Conservation (phyloP, 2,329 filamentous ascomycete species). For the Mollisiaceae sp. region DNA sequence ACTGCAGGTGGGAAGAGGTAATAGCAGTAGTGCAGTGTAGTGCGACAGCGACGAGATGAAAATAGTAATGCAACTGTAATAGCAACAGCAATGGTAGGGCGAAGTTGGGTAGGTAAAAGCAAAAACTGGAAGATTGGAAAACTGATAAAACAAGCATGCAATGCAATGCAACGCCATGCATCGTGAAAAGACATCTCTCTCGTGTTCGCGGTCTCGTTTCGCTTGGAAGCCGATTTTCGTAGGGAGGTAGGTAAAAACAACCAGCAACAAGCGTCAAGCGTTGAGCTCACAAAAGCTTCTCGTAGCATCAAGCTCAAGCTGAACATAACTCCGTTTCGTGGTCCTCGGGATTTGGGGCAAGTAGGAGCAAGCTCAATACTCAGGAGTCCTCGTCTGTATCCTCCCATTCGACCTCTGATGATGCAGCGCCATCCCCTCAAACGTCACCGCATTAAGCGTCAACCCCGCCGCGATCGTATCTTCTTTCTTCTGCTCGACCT, state of each 20-base stretch:
- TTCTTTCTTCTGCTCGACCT: constrained; percentile 20
- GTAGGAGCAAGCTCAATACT: background rate
- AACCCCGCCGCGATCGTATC: constrained; percentile 17
- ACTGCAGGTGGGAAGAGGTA: no score
- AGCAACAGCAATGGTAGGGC: constrained; percentile 14
- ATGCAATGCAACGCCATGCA: no score
- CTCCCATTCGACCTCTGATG: constrained; percentile 8
- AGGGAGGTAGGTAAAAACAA: constrained; percentile 15
- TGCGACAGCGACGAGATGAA: no score
- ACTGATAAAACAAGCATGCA: no score
- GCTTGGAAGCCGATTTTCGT: background rate
- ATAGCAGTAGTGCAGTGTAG: no score
- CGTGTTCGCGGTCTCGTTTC: background rate
- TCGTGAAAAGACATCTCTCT: constrained; percentile 7
- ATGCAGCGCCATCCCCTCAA: constrained; percentile 27
- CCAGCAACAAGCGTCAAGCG: constrained; percentile 10
- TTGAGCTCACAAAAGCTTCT: background rate
- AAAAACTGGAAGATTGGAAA: no score
- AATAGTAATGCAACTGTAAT: background rate
- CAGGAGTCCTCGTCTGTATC: background rate
- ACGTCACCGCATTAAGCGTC: constrained; percentile 27
- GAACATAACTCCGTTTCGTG: constrained; percentile 8
- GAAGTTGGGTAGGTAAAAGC: no score
- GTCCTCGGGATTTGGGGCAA: background rate
- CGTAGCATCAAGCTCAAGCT: no score